Conservation (phyloP, 2,329 filamentous ascomycete species). For the Clonostachys sp. region DNA sequence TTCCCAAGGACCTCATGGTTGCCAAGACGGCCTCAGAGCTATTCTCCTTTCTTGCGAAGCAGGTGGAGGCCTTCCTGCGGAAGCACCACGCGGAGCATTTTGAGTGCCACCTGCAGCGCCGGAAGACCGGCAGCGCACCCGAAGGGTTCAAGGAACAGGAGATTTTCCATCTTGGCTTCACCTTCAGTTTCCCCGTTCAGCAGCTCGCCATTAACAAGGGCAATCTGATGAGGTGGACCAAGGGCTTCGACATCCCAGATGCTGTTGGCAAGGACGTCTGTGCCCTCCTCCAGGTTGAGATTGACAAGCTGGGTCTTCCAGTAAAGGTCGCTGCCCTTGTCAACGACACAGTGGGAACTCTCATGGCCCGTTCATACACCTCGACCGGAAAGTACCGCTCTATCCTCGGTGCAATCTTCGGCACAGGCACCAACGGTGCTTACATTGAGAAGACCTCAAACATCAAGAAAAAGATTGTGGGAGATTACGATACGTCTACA, state of each 20-base stretch:
- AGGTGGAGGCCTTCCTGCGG: slow-evolving; percentile 84
- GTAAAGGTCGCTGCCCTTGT: slow-evolving; percentile 94
- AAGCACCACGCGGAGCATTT: slow-evolving; percentile 88
- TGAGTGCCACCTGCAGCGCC: slow-evolving; percentile 60
- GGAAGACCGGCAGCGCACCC: slow-evolving; percentile 53
- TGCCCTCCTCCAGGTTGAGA: slow-evolving; percentile 79
- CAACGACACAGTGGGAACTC: slow-evolving; percentile 94
- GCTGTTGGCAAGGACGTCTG: slow-evolving; percentile 94
- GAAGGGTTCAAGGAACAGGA: slow-evolving; percentile 65
- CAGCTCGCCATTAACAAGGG: slow-evolving; percentile 95
- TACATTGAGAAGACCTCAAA: slow-evolving; percentile 90
- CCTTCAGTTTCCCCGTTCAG: slow-evolving; percentile 94
- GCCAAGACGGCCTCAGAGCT: slow-evolving; percentile 82
- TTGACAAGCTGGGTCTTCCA: slow-evolving; percentile 80
- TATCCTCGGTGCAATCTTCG: slow-evolving; percentile 93
- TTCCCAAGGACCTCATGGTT: slow-evolving; percentile 86
- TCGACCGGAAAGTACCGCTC: slow-evolving; percentile 83
- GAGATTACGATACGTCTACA: slow-evolving; percentile 72
- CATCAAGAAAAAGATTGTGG: slow-evolving; percentile 71
- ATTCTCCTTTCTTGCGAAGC: slow-evolving; percentile 87
- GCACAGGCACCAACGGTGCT: slow-evolving; percentile 94
- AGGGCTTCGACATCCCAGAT: slow-evolving; percentile 96
- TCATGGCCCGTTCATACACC: slow-evolving; percentile 96
- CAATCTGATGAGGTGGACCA: slow-evolving; percentile 93
- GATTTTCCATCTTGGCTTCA: slow-evolving; percentile 94